A percentile compares a stretch with the other conserved stretches of the same genome.
These are phyloP conservation scores for Phytopythium chamaehyphon DNA, from an alignment of 352 stramenopile species.

Conservation along the genomic window DNA sequence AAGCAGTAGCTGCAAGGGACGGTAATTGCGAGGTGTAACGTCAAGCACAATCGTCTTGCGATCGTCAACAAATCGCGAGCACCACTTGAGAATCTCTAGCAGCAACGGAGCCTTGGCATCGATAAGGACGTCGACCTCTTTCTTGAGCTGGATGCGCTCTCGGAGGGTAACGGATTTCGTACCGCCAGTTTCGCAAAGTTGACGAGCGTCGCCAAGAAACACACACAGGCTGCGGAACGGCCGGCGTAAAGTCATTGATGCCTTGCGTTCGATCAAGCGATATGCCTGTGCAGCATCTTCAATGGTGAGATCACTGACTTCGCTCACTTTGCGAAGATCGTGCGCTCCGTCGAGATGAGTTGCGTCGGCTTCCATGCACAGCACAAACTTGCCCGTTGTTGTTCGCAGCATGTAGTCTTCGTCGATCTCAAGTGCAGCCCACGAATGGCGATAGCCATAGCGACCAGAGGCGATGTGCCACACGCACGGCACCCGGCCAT, in stretches of 20 bases:
- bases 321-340: slow-evolving; percentile 26
- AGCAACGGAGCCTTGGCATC: slow-evolving; percentile 54
- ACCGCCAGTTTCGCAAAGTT: slow-evolving; percentile 47
- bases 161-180: slow-evolving; percentile 43
- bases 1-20: slow-evolving; percentile 31
- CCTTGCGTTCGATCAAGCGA: slow-evolving; percentile 47
- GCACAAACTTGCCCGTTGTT: slow-evolving; percentile 57
- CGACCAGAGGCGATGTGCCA: slow-evolving; percentile 45
- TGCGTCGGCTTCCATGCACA: slow-evolving; percentile 63
- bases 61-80: slow-evolving; percentile 37
- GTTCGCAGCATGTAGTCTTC: slow-evolving; percentile 51
- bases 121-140: slow-evolving; percentile 68
- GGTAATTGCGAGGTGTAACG: slow-evolving; percentile 51
- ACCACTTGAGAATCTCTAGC: slow-evolving; percentile 57
- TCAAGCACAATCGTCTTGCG: slow-evolving; percentile 56
- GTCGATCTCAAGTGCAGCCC: slow-evolving; percentile 39
- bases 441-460: slow-evolving; percentile 66
- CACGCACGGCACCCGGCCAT: slow-evolving; percentile 49
- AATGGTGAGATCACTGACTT: slow-evolving; percentile 41
- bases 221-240: slow-evolving; percentile 57
- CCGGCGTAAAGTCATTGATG: slow-evolving; percentile 31
- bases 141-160: slow-evolving; percentile 45
- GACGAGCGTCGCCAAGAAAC: slow-evolving; percentile 47
- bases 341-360: slow-evolving; percentile 49
- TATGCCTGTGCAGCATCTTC: slow-evolving; percentile 64